A percentile compares a stretch with the other conserved stretches of the same genome.
phyloP scores from a whole-genome alignment of 805 yeast species.

The Wickerhamomyces subpelliculosus region DNA sequence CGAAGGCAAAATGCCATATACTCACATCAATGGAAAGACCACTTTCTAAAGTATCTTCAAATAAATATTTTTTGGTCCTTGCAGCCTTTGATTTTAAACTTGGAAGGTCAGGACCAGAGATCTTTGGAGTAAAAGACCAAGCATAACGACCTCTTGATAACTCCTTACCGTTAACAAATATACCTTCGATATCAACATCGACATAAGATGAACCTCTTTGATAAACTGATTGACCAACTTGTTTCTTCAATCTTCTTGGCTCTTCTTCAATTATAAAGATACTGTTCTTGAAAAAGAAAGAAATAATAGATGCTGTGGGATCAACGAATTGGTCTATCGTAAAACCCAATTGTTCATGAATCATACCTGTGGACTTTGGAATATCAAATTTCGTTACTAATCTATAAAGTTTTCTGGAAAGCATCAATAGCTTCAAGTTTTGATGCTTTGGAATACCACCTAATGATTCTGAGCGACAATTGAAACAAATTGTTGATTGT shows the following conservation, averaged over 20 bases:
- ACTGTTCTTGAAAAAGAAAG: conserved; percentile 7
- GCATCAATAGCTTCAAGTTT: conserved; percentile 25
- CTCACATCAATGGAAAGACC: conserved; percentile 9
- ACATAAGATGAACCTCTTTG: conserved; percentile 15
- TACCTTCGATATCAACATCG: conserved; percentile 17
- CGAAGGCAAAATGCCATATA: background rate
- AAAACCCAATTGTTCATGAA: conserved; percentile 13
- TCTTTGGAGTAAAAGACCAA: conserved; percentile 13
- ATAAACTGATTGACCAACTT: background rate
- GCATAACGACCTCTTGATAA: conserved; percentile 1
- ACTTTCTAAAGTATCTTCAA: conserved; percentile 7
- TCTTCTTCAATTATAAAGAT: conserved; percentile 6
- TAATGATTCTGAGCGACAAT: conserved; percentile 19
- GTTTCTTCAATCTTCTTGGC: conserved; percentile 3
- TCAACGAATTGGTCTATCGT: conserved; percentile 3
- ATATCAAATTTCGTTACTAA: conserved; percentile 14
- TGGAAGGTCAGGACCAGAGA: background rate
- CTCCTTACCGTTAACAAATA: conserved; percentile 3
- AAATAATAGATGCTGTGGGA: conserved; percentile 6
- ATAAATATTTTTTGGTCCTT: conserved; percentile 2
- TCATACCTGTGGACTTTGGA: conserved; percentile 15
- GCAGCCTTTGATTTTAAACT: background rate
- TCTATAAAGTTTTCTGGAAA: conserved; percentile 28
- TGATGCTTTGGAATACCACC: conserved; percentile 12
- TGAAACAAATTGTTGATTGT: conserved; percentile 18